Conservation (phyloP, 306 rosid species). For the Canavalia gladiata region DNA sequence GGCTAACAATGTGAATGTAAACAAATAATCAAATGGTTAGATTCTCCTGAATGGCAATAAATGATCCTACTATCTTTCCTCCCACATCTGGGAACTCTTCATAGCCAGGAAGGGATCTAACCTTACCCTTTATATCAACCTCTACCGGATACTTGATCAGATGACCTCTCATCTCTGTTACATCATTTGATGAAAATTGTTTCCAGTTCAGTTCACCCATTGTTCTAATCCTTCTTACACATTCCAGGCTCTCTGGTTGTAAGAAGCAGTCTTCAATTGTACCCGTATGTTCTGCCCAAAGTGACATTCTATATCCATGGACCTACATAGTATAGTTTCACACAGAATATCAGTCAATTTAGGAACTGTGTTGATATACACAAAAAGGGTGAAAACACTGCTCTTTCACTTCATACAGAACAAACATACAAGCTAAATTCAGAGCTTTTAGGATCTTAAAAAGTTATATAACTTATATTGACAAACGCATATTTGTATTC, state of each 20-base stretch:
- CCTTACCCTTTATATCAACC: constrained; percentile 80
- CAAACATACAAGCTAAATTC: constrained; percentile 1
- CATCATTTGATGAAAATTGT: constrained; percentile 74
- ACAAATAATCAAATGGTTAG: constrained; percentile 70
- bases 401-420: neutral
- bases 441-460: neutral
- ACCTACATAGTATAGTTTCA: constrained; percentile 60
- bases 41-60: constrained; percentile 89
- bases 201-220: constrained; percentile 87
- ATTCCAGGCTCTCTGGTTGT: constrained; percentile 85
- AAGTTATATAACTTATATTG: neutral
- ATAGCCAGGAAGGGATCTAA: constrained; percentile 73
- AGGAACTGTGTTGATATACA: neutral
- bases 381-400: no score
- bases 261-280: constrained; percentile 74
- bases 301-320: constrained; percentile 93
- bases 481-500: neutral
- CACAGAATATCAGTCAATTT: constrained; percentile 29
- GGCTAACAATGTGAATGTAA: constrained; percentile 25
- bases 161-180: constrained; percentile 88
- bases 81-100: constrained; percentile 95
- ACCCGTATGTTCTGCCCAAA: constrained; percentile 95
- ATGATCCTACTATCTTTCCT: constrained; percentile 90
- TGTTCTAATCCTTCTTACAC: constrained; percentile 75
- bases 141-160: constrained; percentile 90